Evolutionary conservation across 768 basidiomycete species (phyloP), one percentile per base, ranked within the genome.

Genomic region (Trametes villosa): DNA sequence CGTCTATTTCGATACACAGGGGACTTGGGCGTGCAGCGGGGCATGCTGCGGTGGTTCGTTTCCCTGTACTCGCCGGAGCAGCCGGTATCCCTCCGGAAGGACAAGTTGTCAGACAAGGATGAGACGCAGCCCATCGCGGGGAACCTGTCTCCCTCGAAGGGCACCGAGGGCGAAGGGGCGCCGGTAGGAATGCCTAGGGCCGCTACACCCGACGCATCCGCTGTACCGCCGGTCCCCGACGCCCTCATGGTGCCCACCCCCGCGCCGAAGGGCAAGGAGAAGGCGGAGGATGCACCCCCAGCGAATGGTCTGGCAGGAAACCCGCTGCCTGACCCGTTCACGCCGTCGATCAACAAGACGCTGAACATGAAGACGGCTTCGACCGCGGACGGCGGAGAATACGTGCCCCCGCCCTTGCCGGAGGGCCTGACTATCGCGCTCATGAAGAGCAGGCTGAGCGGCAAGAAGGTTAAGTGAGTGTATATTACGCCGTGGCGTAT

Each of bases 21-120:
- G 9, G 94, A 96, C 67, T 80, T 96, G 17, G 93, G 93, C 15
- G 88, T 96, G 0, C 92, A 96, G 68, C 79, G 86, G 20, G 90
- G 90, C 22, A 52, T 91, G 20, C 71, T 86, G 50, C 80, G 86
- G 34, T 91, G 89, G 89, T 81, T 86, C 69, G 74, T 90, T 30
- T 79, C 87, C 4, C 76, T 82, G 18, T 86, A 91, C 70, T 81
- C 83, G 7, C 77, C 85, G 4, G 70, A 76, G 3, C 77, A 84
- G 67, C 69, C 71, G 1, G 79, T 82, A 67, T 87, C 42, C 83
- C 84, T 26, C 82, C 85, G 62, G 15, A 44, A 63, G 47, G 62
- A 63, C 57, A 58, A 58, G 47, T 18, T 63, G 45, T n/a, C 26
- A 2, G 56, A 58, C 13, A 11, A 72, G 83, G 56, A 87, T 85